These are phyloP conservation scores for Pythium sukuiense DNA, from an alignment of 352 stramenopile species.

Conservation along the genomic window DNA sequence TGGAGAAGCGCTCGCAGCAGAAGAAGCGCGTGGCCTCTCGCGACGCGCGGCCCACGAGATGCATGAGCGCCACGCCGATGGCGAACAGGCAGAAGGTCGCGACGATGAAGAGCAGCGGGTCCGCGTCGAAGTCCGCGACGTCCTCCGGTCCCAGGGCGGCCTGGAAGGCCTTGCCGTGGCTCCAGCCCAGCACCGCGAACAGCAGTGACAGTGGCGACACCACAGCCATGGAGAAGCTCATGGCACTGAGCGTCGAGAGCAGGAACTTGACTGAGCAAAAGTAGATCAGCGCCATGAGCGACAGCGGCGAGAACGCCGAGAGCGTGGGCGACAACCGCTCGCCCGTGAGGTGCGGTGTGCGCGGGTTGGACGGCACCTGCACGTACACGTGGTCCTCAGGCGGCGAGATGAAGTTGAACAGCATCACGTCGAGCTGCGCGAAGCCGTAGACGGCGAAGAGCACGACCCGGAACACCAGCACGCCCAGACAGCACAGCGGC, in stretches of 20 bases:
- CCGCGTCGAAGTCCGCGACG: constrained; percentile 23
- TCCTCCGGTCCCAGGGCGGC: constrained; percentile 35
- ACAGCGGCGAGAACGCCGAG: constrained; percentile 55
- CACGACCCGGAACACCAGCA: constrained; percentile 49
- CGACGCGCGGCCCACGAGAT: constrained; percentile 48
- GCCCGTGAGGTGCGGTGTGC: constrained; percentile 29
- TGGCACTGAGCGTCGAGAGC: constrained; percentile 40
- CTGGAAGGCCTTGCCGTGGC: constrained; percentile 25
- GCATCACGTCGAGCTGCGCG: constrained; percentile 30
- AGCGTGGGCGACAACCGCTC: constrained; percentile 49
- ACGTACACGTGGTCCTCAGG: constrained; percentile 39
- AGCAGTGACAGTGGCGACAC: constrained; percentile 33
- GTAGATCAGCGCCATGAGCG: constrained; percentile 69
- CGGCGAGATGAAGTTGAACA: constrained; percentile 29
- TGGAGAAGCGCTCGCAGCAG: constrained; percentile 62
- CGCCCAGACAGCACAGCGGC: constrained; percentile 56
- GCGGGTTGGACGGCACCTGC: constrained; percentile 35
- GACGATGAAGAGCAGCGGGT: constrained; percentile 47
- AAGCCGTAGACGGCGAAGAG: constrained; percentile 34
- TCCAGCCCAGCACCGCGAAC: constrained; percentile 24
- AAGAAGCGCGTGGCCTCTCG: constrained; percentile 58
- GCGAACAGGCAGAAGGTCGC: constrained; percentile 45
- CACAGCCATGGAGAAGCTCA: constrained; percentile 37
- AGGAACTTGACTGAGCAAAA: constrained; percentile 59
- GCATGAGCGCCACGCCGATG: constrained; percentile 54